These are phyloP conservation scores for Aristolochia californica DNA, from an alignment of 164 flowering plant species.

Conservation along the genomic window DNA sequence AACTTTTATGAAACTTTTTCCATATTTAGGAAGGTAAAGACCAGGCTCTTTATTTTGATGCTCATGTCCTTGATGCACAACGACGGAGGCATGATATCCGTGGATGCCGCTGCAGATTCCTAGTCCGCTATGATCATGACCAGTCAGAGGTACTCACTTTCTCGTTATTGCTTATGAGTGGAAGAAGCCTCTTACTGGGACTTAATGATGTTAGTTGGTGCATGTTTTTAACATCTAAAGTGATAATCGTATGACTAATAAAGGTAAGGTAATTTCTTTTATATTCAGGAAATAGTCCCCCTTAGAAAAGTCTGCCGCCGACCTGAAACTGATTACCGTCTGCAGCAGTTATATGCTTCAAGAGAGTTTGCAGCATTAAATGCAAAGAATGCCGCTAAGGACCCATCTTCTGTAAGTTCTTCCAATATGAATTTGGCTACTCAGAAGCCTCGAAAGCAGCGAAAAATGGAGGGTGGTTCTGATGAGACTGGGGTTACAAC, in stretches of 20 bases:
- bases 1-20: not conserved
- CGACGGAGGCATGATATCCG: constrained; percentile 93
- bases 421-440: constrained; percentile 9
- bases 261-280: not conserved
- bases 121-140: constrained; percentile 93
- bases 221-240: no score
- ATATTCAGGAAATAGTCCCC: constrained; percentile 74
- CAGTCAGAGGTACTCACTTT: constrained; percentile 72
- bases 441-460: constrained; percentile 18
- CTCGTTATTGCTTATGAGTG: not conserved
- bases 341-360: constrained; percentile 64
- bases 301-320: constrained; percentile 85
- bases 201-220: not conserved
- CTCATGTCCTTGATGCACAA: constrained; percentile 95
- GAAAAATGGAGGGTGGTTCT: constrained; percentile 7
- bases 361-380: constrained; percentile 28
- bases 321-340: constrained; percentile 85
- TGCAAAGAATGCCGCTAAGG: constrained; percentile 22
- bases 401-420: constrained; percentile 15
- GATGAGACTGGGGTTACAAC: not conserved
- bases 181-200: no score
- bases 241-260: no score
- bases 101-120: constrained; percentile 96
- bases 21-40: constrained; percentile 87
- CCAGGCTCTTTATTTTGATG: constrained; percentile 97